phyloP scores from a whole-genome alignment of 805 yeast genomes.

The Spathaspora hagerdaliae region DNA sequence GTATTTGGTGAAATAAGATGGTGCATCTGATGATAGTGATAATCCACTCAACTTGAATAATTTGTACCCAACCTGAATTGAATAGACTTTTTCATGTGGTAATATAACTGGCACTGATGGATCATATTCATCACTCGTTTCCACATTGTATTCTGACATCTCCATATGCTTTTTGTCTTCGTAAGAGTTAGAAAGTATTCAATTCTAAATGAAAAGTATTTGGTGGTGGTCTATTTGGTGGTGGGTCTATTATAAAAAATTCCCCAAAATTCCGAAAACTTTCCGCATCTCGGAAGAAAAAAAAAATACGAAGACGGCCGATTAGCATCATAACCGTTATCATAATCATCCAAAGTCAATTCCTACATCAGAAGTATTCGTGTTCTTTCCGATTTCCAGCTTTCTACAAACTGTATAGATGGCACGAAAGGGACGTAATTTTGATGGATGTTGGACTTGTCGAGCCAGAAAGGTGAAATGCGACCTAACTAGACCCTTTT shows the following conservation, averaged over 20 bases:
- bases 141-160: background rate
- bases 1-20: constrained; percentile 79
- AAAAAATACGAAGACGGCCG: too few relatives aligned
- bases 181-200: background rate
- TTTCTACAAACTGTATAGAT: constrained; percentile 5
- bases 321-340: too few relatives aligned
- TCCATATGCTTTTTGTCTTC: background rate
- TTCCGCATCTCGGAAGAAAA: too few relatives aligned
- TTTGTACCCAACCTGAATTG: constrained; percentile 65
- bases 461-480: constrained; percentile 51
- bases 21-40: constrained; percentile 79
- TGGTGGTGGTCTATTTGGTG: too few relatives aligned
- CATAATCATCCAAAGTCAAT: too few relatives aligned
- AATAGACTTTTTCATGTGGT: constrained; percentile 67
- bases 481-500: constrained; percentile 43
- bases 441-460: constrained; percentile 57
- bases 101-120: constrained; percentile 49
- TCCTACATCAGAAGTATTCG: too few relatives aligned
- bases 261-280: too few relatives aligned
- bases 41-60: constrained; percentile 74
- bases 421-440: constrained; percentile 29
- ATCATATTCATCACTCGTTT: constrained; percentile 22
- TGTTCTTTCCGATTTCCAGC: too few relatives aligned
- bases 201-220: too few relatives aligned
- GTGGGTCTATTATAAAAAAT: too few relatives aligned